Conservation (phyloP, 2,329 filamentous ascomycete species). For the Rutstroemia sp. region DNA sequence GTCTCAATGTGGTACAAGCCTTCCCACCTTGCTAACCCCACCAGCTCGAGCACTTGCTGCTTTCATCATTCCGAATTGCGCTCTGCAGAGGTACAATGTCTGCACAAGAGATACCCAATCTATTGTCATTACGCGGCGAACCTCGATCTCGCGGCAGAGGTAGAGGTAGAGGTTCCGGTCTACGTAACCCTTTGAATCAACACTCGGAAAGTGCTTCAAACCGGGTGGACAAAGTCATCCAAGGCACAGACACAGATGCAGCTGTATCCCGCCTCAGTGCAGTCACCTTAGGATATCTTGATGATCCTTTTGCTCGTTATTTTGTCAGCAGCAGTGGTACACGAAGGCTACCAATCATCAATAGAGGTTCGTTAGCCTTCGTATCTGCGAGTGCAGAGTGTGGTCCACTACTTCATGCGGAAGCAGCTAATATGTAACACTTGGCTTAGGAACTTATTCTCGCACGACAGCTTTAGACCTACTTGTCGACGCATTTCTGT, state of each 20-base stretch:
- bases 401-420: neutral
- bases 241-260: constrained; percentile 87
- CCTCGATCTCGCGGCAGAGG: constrained; percentile 34
- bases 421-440: constrained; percentile 1
- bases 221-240: constrained; percentile 63
- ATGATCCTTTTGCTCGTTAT: constrained; percentile 68
- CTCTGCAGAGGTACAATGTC: constrained; percentile 46
- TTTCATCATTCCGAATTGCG: neutral
- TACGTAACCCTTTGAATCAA: constrained; percentile 23
- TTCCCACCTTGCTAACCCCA: too few species aligned
- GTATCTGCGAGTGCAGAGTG: constrained; percentile 7
- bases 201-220: neutral
- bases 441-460: constrained; percentile 71
- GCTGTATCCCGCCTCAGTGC: constrained; percentile 84
- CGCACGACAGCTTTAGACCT: constrained; percentile 76
- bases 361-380: constrained; percentile 58
- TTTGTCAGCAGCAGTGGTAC: constrained; percentile 54
- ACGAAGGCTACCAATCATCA: constrained; percentile 82
- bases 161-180: constrained; percentile 38
- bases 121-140: constrained; percentile 49
- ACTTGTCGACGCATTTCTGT: constrained; percentile 66
- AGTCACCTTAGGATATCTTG: constrained; percentile 75
- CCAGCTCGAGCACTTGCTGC: too few species aligned
- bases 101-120: constrained; percentile 69
- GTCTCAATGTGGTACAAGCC: too few species aligned